Percentiles rank a stretch among this genome's conserved stretches.
These are phyloP conservation scores for Zygoascus tannicola DNA, from an alignment of 805 yeast genomes.

Conservation along the genomic window DNA sequence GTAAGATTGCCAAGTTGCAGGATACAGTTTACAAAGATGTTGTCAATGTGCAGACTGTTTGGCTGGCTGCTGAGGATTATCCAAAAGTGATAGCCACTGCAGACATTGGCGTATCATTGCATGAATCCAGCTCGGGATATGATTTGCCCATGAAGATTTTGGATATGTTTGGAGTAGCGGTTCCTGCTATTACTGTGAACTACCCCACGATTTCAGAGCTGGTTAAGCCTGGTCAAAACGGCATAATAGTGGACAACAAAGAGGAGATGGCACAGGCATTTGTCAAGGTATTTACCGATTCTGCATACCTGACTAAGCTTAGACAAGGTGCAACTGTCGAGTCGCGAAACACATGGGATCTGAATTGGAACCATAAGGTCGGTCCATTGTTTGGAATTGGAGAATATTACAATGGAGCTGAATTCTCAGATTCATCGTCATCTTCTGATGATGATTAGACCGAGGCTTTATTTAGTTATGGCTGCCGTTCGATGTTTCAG, in stretches of 20 bases:
- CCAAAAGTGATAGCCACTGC: conserved; percentile 67
- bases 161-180: conserved; percentile 92
- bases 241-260: conserved; percentile 44
- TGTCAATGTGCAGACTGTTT: conserved; percentile 52
- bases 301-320: conserved; percentile 30
- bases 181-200: conserved; percentile 74
- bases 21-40: conserved; percentile 33
- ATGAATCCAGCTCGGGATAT: conserved; percentile 82
- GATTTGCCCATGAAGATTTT: conserved; percentile 97
- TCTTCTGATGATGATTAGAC: background rate
- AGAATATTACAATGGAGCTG: conserved; percentile 10
- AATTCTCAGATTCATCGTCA: background rate
- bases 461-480: too few relatives aligned
- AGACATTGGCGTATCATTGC: conserved; percentile 84
- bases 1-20: conserved; percentile 35
- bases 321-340: conserved; percentile 67
- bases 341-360: conserved; percentile 61
- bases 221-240: conserved; percentile 61
- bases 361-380: conserved; percentile 55
- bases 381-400: conserved; percentile 35
- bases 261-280: conserved; percentile 39
- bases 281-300: conserved; percentile 26
- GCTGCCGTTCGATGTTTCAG: too few relatives aligned
- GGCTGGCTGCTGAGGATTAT: conserved; percentile 75
- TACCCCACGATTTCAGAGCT: conserved; percentile 75